These are phyloP conservation scores for Suillus alpinus DNA, from an alignment of 768 basidiomycete species.

Conservation along the genomic window DNA sequence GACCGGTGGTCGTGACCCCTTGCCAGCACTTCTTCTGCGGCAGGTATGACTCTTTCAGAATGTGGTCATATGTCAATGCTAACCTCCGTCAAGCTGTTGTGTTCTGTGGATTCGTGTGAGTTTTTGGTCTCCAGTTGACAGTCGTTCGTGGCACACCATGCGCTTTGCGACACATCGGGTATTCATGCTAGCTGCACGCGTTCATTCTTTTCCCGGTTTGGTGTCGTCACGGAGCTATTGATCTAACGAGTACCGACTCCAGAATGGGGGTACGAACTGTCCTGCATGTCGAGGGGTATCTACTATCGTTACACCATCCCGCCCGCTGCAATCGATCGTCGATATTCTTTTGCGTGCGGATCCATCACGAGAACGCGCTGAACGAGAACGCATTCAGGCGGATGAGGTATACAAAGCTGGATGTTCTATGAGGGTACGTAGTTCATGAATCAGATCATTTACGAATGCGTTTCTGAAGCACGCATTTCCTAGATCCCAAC, in stretches of 20 bases:
- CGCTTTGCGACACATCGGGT: background rate
- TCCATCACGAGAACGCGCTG: slow-evolving; percentile 64
- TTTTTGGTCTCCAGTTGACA: slow-evolving; percentile 15
- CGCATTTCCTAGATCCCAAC: slow-evolving; percentile 56
- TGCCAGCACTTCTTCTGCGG: slow-evolving; percentile 93
- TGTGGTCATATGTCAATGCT: slow-evolving; percentile 36
- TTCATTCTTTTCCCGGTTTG: background rate
- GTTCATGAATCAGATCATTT: background rate
- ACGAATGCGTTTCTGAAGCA: background rate
- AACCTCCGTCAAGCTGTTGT: slow-evolving; percentile 59
- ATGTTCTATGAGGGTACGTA: slow-evolving; percentile 57
- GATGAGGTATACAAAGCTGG: slow-evolving; percentile 75
- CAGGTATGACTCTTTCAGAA: slow-evolving; percentile 47
- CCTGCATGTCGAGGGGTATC: slow-evolving; percentile 77
- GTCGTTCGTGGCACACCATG: background rate
- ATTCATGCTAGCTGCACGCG: background rate
- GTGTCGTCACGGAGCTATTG: background rate
- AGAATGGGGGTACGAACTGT: slow-evolving; percentile 86
- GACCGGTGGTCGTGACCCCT: slow-evolving; percentile 77
- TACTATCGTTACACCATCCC: slow-evolving; percentile 66
- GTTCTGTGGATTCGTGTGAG: slow-evolving; percentile 82
- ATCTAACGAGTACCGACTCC: slow-evolving; percentile 15
- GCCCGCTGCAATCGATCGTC: slow-evolving; percentile 68
- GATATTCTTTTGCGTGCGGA: slow-evolving; percentile 70
- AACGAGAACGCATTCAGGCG: slow-evolving; percentile 74